Conservation (phyloP, 306 rosid species). For the Acacia confusa region DNA sequence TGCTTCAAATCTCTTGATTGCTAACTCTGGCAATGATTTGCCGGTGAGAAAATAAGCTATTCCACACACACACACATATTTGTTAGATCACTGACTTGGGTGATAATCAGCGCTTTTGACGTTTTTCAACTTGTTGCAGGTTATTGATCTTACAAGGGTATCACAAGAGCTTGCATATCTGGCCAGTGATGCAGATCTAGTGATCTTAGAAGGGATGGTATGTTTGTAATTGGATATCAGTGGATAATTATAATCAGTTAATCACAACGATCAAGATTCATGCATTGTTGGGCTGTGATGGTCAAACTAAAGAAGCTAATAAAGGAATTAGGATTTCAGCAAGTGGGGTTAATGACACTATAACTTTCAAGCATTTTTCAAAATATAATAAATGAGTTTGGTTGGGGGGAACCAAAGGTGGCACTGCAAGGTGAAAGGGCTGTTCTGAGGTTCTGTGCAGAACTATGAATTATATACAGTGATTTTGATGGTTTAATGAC, state of each 20-base stretch:
- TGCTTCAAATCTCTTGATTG: conserved; percentile 68
- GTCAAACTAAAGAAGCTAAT: not conserved
- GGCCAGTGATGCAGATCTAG: conserved; percentile 80
- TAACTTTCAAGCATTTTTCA: not conserved
- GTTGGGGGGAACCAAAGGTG: not conserved
- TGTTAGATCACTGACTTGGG: not conserved
- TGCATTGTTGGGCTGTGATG: not conserved
- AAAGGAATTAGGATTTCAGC: conserved; percentile 2
- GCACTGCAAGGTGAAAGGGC: not conserved
- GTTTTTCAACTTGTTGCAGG: conserved; percentile 44
- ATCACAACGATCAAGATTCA: not conserved
- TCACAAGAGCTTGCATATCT: conserved; percentile 76
- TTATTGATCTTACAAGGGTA: conserved; percentile 76
- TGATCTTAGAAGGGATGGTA: conserved; percentile 94
- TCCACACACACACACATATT: too few relatives aligned
- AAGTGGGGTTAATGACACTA: not conserved
- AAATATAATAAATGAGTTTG: not conserved
- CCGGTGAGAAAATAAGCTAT: conserved; percentile 62
- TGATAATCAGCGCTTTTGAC: conserved; percentile 14
- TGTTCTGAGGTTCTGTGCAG: not conserved
- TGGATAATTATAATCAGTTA: not conserved
- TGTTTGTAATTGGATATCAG: conserved; percentile 32
- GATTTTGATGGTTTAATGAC: too few relatives aligned
- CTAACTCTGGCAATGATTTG: conserved; percentile 88
- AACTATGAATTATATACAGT: not conserved